Percentiles rank a stretch among this genome's conserved stretches.
phyloP scores from a whole-genome alignment of 345 rosid genomes.

The Passiflora organensis region DNA sequence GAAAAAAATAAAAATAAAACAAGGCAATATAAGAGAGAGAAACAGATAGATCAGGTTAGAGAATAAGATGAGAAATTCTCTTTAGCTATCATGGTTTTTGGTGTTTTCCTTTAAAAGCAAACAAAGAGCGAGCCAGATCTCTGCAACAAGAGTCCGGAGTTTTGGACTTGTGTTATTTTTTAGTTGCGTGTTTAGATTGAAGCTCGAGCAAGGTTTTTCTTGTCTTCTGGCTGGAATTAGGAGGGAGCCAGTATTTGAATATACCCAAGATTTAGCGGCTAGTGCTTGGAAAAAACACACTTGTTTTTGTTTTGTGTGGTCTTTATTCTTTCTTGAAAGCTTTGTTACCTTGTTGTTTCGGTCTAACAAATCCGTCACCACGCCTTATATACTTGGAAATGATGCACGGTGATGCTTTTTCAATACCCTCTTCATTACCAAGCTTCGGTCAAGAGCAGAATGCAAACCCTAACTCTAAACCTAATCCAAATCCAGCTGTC shows the following conservation, averaged over 20 bases:
- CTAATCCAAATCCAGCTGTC: slow-evolving; percentile 49
- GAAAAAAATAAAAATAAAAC: no score
- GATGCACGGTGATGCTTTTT: slow-evolving; percentile 66
- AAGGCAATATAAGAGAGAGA: slow-evolving; percentile 18
- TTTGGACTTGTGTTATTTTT: slow-evolving; percentile 20
- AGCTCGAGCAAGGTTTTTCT: slow-evolving; percentile 44
- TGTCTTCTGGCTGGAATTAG: slow-evolving; percentile 63
- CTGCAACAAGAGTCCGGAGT: slow-evolving; percentile 42
- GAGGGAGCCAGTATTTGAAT: slow-evolving; percentile 38
- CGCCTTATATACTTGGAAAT: slow-evolving; percentile 13
- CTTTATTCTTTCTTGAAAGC: slow-evolving; percentile 33
- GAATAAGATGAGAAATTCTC: slow-evolving; percentile 23
- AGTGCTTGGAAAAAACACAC: slow-evolving; percentile 44
- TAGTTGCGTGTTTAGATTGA: slow-evolving; percentile 31
- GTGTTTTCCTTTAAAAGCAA: slow-evolving; percentile 41
- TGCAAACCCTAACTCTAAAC: slow-evolving; percentile 57
- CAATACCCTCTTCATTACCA: slow-evolving; percentile 45
- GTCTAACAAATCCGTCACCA: background rate
- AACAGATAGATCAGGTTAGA: slow-evolving; percentile 5
- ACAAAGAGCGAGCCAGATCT: slow-evolving; percentile 38
- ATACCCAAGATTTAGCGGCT: slow-evolving; percentile 43
- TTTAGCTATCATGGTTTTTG: slow-evolving; percentile 22
- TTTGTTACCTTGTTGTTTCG: slow-evolving; percentile 32
- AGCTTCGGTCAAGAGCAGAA: slow-evolving; percentile 53
- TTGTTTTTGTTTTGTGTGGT: slow-evolving; percentile 38